Conservation (phyloP, 129 eudicot genomes). For the Artemisia annua region DNA sequence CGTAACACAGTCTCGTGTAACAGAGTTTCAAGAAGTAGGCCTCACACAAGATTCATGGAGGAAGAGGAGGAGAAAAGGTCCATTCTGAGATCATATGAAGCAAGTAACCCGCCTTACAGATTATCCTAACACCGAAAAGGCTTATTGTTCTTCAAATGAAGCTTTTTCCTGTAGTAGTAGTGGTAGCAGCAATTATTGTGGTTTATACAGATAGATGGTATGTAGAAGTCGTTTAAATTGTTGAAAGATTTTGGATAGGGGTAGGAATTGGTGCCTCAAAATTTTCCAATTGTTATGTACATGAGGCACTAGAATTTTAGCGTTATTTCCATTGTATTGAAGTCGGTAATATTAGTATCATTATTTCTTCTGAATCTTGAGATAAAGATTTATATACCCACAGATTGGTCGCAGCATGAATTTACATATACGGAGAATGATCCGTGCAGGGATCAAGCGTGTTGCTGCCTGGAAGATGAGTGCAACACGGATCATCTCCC, state of each 20-base stretch:
- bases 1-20: slow-evolving; percentile 56
- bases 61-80: slow-evolving; percentile 49
- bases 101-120: slow-evolving; percentile 38
- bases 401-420: too few relatives aligned
- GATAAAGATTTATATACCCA: too few relatives aligned
- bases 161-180: slow-evolving; percentile 25
- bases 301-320: slow-evolving; percentile 33
- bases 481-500: too few relatives aligned
- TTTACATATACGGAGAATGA: neutral
- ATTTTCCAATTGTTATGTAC: slow-evolving; percentile 39
- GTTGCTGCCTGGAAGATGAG: too few relatives aligned
- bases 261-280: slow-evolving; percentile 41
- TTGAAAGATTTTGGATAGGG: slow-evolving; percentile 25
- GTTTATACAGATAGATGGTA: slow-evolving; percentile 31
- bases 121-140: slow-evolving; percentile 27
- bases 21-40: slow-evolving; percentile 45
- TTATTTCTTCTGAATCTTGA: slow-evolving; percentile 7
- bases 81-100: slow-evolving; percentile 33
- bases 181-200: slow-evolving; percentile 23
- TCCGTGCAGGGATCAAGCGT: too few relatives aligned
- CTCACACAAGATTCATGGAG: slow-evolving; percentile 49
- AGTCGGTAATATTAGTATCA: slow-evolving; percentile 24
- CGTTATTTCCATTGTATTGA: slow-evolving; percentile 17
- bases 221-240: slow-evolving; percentile 28
- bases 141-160: slow-evolving; percentile 30